A percentile compares a stretch with the other conserved stretches of the same genome.
Conservation (phyloP, 345 rosid species). For the Fremontodendron californicum region DNA sequence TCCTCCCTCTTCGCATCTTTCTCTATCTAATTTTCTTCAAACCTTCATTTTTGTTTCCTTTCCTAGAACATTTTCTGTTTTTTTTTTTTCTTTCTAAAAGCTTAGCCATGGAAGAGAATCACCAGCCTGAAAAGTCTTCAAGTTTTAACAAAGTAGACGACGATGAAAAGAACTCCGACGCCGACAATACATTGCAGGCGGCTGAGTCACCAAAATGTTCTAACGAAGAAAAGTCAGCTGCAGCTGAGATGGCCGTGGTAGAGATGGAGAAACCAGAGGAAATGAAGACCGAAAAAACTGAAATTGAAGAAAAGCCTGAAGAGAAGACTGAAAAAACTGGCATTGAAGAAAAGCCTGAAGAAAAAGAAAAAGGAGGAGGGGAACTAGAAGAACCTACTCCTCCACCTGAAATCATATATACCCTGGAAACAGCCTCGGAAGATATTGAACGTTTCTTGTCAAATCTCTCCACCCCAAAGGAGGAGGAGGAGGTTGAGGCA, state of each 20-base stretch:
- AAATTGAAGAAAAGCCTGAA: neutral
- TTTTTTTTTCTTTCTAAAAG: neutral
- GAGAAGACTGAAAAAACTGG: neutral
- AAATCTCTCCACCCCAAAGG: constrained; percentile 18
- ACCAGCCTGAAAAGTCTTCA: neutral
- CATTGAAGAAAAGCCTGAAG: neutral
- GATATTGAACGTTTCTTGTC: constrained; percentile 51
- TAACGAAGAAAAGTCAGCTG: neutral
- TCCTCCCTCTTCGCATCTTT: constrained; percentile 15
- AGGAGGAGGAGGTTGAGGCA: constrained; percentile 9
- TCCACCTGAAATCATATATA: constrained; percentile 30
- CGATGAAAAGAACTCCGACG: neutral
- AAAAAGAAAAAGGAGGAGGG: neutral
- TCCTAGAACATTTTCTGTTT: neutral
- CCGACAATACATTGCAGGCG: neutral
- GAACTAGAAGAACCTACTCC: constrained; percentile 20
- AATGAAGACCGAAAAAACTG: neutral
- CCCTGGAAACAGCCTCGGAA: constrained; percentile 45
- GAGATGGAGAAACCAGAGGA: neutral
- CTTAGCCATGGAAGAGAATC: constrained; percentile 15
- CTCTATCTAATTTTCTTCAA: constrained; percentile 4
- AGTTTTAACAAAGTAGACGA: neutral
- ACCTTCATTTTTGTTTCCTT: neutral
- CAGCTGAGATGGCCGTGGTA: neutral
- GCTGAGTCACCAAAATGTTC: neutral